Evolutionary conservation across 2,329 filamentous ascomycete genomes (phyloP), one percentile per base, ranked within the genome.

Genomic region (Lachnellula cervina): DNA sequence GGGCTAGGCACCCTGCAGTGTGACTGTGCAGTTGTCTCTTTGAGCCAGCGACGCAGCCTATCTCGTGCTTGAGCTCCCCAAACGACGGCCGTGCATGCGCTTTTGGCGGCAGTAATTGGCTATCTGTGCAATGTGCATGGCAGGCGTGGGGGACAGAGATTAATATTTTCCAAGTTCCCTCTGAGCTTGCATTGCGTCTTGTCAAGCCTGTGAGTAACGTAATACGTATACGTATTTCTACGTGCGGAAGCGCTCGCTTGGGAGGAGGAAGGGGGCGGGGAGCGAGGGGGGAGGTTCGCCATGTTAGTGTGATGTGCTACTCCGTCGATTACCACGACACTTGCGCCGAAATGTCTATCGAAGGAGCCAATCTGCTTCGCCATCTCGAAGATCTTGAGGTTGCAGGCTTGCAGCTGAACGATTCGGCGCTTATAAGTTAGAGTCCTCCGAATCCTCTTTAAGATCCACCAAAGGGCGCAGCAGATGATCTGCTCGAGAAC

Each of bases 31-130:
- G 52, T 14, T 40, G 25, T 44, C 37, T 43, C 35, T 23, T 54
- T 52, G 38, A 46, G 25, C 45, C 45, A 49, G 37, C 21, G 23
- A 34, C 14, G 23, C 44, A 46, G 44, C 17, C 14, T 44, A 44
- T 46, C 14, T 46, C 46, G 38, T 32, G 25, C 52, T 54, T 47
- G 34, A 21, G 17, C 19, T 46, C 52, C 56, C 54, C 52, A 49
- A 46, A 37, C 47, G 38, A 56, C 44, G 32, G 52, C 50, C 42
- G 35, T 53, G 38, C 59, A 58, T 59, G 53, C 55, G 28, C 28
- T 14, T 49, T 28, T 32, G 19, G 23, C n/a, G 5, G 28, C 37
- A 40, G 28, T 32, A 32, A 32, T 32, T 32, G 28, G 37, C 37
- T 17, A 40, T 40, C 14, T 40, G 37, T 40, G 14, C 37, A n/a